Conservation (phyloP, 164 flowering plant species). For the Amborella trichopoda region DNA sequence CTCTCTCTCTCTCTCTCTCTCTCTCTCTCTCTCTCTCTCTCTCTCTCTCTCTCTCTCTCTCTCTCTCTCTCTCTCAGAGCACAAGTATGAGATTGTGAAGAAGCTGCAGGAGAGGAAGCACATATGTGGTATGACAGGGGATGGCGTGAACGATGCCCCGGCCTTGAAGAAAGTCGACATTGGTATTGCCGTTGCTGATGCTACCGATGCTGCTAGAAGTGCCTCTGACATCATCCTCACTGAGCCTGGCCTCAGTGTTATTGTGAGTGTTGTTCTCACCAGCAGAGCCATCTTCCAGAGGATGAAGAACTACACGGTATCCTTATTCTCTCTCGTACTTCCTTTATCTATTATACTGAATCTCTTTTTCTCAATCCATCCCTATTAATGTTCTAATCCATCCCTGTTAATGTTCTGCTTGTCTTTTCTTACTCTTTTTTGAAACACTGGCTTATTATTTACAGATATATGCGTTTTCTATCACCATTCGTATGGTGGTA, state of each 20-base stretch:
- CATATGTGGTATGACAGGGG: constrained; percentile 6
- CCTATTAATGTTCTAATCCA: too few relatives aligned
- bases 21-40: constrained; percentile 9
- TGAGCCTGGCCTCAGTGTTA: constrained; percentile 6
- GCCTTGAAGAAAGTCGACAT: constrained; percentile 3
- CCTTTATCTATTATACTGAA: too few relatives aligned
- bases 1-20: constrained; percentile 25
- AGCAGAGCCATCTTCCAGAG: constrained; percentile 4
- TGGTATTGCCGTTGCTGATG: constrained; percentile 7
- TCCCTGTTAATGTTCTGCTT: too few relatives aligned
- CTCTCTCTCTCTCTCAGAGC: background rate
- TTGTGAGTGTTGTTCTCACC: constrained; percentile 4
- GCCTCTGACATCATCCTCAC: constrained; percentile 6
- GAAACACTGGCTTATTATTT: background rate
- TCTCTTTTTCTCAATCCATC: too few relatives aligned
- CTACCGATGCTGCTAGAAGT: constrained; percentile 5
- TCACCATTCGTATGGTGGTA: constrained; percentile 73
- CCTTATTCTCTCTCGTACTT: background rate
- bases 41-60: constrained; percentile 3
- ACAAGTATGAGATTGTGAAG: constrained; percentile 4
- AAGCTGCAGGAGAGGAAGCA: constrained; percentile 5
- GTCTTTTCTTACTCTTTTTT: background rate
- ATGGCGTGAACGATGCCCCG: constrained; percentile 6
- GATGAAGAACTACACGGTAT: constrained; percentile 4
- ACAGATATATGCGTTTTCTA: constrained; percentile 72